phyloP scores from a whole-genome alignment of 2,329 filamentous ascomycete species.

The Mariannaea sp. region DNA sequence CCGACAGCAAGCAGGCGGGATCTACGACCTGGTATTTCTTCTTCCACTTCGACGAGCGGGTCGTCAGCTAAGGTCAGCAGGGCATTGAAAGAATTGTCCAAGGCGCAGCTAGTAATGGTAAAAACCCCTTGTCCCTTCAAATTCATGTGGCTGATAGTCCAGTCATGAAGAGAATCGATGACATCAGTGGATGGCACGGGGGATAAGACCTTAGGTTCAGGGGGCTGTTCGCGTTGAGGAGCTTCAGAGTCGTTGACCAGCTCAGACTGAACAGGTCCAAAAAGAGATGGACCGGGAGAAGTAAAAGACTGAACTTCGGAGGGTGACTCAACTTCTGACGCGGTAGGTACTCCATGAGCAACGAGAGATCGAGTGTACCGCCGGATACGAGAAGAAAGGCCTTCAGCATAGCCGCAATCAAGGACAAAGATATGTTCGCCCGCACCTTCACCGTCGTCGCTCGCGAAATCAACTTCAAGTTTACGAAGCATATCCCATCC shows the following conservation, averaged over 20 bases:
- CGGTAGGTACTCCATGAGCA: slow-evolving; percentile 21
- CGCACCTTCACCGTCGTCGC: slow-evolving; percentile 73
- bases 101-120: slow-evolving; percentile 69
- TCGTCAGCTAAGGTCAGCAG: slow-evolving; percentile 77
- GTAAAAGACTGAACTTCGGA: slow-evolving; percentile 12
- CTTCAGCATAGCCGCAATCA: slow-evolving; percentile 70
- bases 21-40: slow-evolving; percentile 82
- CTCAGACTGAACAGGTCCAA: slow-evolving; percentile 30
- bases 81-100: slow-evolving; percentile 78
- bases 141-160: slow-evolving; percentile 37
- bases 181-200: slow-evolving; percentile 26
- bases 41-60: slow-evolving; percentile 56
- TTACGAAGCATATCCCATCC: slow-evolving; percentile 92
- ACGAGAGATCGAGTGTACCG: slow-evolving; percentile 49
- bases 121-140: slow-evolving; percentile 64
- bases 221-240: slow-evolving; percentile 30
- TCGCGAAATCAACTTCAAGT: slow-evolving; percentile 87
- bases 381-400: slow-evolving; percentile 49
- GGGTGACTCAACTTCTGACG: slow-evolving; percentile 5
- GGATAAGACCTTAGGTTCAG: slow-evolving; percentile 31
- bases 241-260: slow-evolving; percentile 10
- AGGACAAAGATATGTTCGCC: slow-evolving; percentile 81
- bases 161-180: slow-evolving; percentile 38
- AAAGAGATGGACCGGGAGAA: slow-evolving; percentile 37
- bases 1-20: slow-evolving; percentile 82